Evolutionary conservation across 768 basidiomycete species (phyloP).

Genomic region (Pleurotus cornucopiae): DNA sequence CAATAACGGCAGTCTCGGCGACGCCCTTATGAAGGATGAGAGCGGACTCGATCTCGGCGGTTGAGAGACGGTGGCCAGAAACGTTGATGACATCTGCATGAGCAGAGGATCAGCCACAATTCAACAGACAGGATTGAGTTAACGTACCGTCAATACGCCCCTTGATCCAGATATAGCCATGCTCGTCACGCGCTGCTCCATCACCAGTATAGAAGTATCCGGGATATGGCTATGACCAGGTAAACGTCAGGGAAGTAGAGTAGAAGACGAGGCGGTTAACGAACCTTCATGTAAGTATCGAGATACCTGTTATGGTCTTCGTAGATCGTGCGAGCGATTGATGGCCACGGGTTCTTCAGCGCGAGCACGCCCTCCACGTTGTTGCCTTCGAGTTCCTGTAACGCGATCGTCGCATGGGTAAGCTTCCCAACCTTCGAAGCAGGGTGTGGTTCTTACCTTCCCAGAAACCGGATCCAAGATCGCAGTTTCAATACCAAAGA

Average conservation of each 20-base stretch:
- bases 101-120: neutral
- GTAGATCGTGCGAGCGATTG: conserved; percentile 89
- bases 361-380: conserved; percentile 89
- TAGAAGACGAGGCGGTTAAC: neutral
- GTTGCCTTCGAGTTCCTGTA: conserved; percentile 66
- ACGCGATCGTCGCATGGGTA: neutral
- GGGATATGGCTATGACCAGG: conserved; percentile 58
- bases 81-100: conserved; percentile 91
- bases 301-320: conserved; percentile 81
- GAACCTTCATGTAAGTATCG: conserved; percentile 48
- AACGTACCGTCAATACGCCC: conserved; percentile 85
- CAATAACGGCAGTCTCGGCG: conserved; percentile 94
- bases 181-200: conserved; percentile 88
- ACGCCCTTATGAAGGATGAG: conserved; percentile 93
- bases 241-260: neutral
- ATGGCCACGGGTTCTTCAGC: conserved; percentile 88
- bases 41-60: conserved; percentile 97
- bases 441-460: conserved; percentile 30
- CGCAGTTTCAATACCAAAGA: conserved; percentile 90
- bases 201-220: conserved; percentile 97
- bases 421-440: neutral
- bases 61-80: conserved; percentile 93
- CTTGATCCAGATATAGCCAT: conserved; percentile 99
- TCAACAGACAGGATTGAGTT: neutral
- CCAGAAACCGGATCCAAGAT: conserved; percentile 86